These are phyloP conservation scores for Oryza brachyantha DNA, from an alignment of 176 grass and related monocot species.

Conservation along the genomic window DNA sequence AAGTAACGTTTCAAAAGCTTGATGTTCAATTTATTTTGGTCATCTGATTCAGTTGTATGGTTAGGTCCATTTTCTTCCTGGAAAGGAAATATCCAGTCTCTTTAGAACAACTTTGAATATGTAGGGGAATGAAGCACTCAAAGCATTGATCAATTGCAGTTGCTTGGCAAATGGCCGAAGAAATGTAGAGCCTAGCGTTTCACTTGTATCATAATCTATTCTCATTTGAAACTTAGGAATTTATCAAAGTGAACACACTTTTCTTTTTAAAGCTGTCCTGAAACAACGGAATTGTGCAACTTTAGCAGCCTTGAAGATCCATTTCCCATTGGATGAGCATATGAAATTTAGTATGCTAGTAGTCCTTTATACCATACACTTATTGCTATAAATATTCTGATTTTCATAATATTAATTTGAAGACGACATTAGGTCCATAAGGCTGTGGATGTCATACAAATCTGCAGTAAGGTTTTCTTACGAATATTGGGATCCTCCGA, in stretches of 20 bases:
- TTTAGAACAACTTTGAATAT: constrained; percentile 12
- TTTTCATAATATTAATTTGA: neutral
- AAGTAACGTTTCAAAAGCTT: constrained; percentile 17
- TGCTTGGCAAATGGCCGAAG: constrained; percentile 36
- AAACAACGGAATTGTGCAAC: neutral
- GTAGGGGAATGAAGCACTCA: neutral
- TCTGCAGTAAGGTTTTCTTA: neutral
- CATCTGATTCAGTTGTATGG: constrained; percentile 1
- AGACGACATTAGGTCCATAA: neutral
- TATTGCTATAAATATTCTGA: too few species aligned
- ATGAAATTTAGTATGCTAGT: neutral
- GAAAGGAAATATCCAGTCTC: neutral
- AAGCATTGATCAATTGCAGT: constrained; percentile 33
- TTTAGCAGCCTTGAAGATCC: constrained; percentile 8
- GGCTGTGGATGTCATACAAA: neutral
- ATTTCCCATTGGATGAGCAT: constrained; percentile 1
- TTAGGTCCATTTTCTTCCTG: neutral
- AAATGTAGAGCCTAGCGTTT: constrained; percentile 29
- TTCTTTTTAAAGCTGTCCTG: constrained; percentile 32
- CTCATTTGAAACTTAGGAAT: constrained; percentile 37
- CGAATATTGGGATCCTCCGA: neutral
- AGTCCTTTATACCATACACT: neutral
- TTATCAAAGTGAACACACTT: constrained; percentile 46
- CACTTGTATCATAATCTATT: constrained; percentile 41
- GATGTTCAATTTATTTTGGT: constrained; percentile 4